phyloP scores from a whole-genome alignment of 805 yeast species.

The Myxozyma geophila region DNA sequence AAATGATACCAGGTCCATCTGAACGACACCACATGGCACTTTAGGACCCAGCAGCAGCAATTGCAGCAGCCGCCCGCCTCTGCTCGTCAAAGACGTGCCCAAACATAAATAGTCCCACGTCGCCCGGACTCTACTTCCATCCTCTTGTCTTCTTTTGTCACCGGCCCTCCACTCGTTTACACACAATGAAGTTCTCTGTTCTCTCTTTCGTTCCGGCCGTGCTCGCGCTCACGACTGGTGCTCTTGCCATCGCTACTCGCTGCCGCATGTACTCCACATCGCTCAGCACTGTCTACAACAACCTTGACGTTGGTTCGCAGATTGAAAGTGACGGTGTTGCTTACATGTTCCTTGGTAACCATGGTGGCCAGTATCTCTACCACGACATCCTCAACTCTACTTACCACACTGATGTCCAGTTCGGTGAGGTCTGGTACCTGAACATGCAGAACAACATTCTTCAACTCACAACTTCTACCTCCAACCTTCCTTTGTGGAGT shows the following conservation, averaged over 20 bases:
- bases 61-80: neutral
- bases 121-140: neutral
- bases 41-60: neutral
- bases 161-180: constrained; percentile 10
- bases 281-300: neutral
- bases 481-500: neutral
- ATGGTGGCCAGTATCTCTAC: constrained; percentile 1
- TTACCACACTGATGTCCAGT: neutral
- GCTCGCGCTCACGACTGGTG: constrained; percentile 1
- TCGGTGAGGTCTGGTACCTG: neutral
- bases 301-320: constrained; percentile 3
- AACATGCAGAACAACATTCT: neutral
- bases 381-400: neutral
- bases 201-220: neutral
- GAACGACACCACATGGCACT: neutral
- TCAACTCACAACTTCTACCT: neutral
- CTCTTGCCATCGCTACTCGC: neutral
- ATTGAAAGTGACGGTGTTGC: neutral
- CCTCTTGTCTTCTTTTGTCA: neutral
- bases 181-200: constrained; percentile 3
- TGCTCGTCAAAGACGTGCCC: neutral
- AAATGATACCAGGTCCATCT: too few relatives aligned
- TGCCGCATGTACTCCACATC: constrained; percentile 1
- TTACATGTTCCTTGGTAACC: constrained; percentile 1
- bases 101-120: constrained; percentile 1